phyloP scores from a whole-genome alignment of 768 basidiomycete species.

The Suillus spraguei region DNA sequence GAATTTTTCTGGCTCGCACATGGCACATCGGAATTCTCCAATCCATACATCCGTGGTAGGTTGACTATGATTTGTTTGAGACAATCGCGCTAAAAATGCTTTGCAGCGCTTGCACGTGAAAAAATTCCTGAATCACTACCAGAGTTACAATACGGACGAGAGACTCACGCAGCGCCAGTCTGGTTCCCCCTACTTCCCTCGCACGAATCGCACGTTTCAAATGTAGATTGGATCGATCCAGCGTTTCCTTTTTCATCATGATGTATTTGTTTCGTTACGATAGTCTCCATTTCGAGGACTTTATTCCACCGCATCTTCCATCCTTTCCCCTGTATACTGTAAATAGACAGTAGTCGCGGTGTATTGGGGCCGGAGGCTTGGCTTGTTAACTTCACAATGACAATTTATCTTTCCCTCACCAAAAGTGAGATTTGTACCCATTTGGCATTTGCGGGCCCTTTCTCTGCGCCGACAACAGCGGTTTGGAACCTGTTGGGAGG shows the following conservation, averaged over 20 bases:
- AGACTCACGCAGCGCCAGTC: background rate
- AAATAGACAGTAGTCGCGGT: too few species aligned
- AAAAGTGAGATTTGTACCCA: too few species aligned
- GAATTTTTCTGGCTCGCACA: background rate
- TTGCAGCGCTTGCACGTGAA: background rate
- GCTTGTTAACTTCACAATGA: too few species aligned
- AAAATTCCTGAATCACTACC: background rate
- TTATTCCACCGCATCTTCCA: background rate
- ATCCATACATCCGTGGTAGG: background rate
- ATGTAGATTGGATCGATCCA: background rate
- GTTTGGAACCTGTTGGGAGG: slow-evolving; percentile 77
- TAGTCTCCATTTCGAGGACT: background rate
- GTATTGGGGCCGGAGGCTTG: too few species aligned
- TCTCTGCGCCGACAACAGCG: slow-evolving; percentile 78
- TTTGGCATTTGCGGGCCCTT: slow-evolving; percentile 26
- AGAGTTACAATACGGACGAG: background rate
- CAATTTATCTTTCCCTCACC: too few species aligned
- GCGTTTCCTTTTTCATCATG: background rate
- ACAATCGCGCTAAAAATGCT: background rate
- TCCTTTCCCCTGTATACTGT: background rate
- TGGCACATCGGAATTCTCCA: background rate
- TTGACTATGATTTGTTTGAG: background rate
- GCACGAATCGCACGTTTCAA: background rate
- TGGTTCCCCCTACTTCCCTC: background rate
- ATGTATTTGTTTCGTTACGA: background rate